Conservation (phyloP, 2,329 filamentous ascomycete species). For the Harringtonia lauricola region DNA sequence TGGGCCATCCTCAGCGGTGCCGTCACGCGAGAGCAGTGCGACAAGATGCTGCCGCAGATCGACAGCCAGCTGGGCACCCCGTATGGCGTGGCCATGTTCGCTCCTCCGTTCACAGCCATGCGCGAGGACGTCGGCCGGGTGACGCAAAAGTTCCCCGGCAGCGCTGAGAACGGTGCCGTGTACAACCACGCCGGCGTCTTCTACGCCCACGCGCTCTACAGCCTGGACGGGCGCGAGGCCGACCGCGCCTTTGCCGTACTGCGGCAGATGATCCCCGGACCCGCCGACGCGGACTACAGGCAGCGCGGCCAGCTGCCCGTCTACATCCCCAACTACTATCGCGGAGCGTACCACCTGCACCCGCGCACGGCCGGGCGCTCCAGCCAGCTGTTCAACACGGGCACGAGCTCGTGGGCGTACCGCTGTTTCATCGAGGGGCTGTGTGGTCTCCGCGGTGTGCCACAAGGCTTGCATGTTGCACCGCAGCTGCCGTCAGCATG, state of each 20-base stretch:
- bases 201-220: conserved; percentile 42
- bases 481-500: conserved; percentile 41
- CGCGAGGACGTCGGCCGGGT: conserved; percentile 47
- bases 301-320: conserved; percentile 44
- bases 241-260: conserved; percentile 40
- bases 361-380: conserved; percentile 43
- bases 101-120: conserved; percentile 41
- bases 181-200: conserved; percentile 48
- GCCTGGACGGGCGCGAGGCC: conserved; percentile 27
- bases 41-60: conserved; percentile 34
- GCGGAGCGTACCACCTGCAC: conserved; percentile 34
- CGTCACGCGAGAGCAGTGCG: conserved; percentile 28
- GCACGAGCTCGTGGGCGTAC: conserved; percentile 46
- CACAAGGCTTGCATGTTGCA: conserved; percentile 31
- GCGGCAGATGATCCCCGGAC: conserved; percentile 43
- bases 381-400: conserved; percentile 47
- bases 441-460: conserved; percentile 39
- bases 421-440: conserved; percentile 43
- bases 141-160: conserved; percentile 45
- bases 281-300: conserved; percentile 35
- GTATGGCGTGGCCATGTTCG: conserved; percentile 45
- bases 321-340: conserved; percentile 49
- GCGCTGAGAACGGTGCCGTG: conserved; percentile 46
- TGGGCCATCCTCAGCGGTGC: conserved; percentile 45
- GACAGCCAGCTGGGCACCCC: conserved; percentile 41